phyloP scores from a whole-genome alignment of 2,329 filamentous ascomycete species.

The Pyrenochaeta sp. region DNA sequence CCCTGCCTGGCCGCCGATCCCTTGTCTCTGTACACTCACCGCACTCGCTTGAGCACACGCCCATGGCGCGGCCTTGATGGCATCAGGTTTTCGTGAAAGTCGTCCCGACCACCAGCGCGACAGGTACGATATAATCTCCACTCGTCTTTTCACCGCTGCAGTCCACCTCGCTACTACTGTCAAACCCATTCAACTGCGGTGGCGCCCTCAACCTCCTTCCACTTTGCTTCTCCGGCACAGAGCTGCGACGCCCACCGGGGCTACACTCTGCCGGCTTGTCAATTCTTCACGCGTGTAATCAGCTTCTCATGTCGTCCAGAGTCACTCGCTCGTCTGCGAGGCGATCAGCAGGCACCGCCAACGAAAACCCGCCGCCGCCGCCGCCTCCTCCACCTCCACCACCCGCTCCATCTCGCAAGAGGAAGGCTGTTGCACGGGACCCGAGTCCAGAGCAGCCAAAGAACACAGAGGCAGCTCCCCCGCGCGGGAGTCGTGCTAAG shows the following conservation, averaged over 20 bases:
- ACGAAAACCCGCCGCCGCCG: slow-evolving; percentile 41
- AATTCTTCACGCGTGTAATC: slow-evolving; percentile 35
- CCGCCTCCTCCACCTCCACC: slow-evolving; percentile 52
- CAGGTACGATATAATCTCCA: slow-evolving; percentile 30
- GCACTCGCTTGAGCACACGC: slow-evolving; percentile 49
- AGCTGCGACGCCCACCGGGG: slow-evolving; percentile 39
- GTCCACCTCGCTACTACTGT: slow-evolving; percentile 1
- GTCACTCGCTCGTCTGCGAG: slow-evolving; percentile 94
- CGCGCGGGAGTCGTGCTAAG: slow-evolving; percentile 54
- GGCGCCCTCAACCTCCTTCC: slow-evolving; percentile 19
- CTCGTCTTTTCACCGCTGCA: slow-evolving; percentile 25
- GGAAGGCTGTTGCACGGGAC: slow-evolving; percentile 70
- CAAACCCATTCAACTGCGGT: slow-evolving; percentile 15
- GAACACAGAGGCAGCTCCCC: slow-evolving; percentile 28
- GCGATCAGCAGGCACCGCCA: slow-evolving; percentile 74
- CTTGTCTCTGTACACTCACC: slow-evolving; percentile 32
- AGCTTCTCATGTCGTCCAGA: slow-evolving; percentile 92
- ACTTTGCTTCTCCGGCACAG: slow-evolving; percentile 35
- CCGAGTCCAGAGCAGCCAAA: slow-evolving; percentile 57
- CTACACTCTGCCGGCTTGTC: slow-evolving; percentile 42
- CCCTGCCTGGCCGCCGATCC: slow-evolving; percentile 9
- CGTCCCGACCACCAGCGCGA: slow-evolving; percentile 29
- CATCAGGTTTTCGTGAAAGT: slow-evolving; percentile 39
- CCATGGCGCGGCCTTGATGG: slow-evolving; percentile 49
- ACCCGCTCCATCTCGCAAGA: slow-evolving; percentile 71